phyloP scores from a whole-genome alignment of 1,284 basidiomycete genomes.

The Cryptococcus hybrid region DNA sequence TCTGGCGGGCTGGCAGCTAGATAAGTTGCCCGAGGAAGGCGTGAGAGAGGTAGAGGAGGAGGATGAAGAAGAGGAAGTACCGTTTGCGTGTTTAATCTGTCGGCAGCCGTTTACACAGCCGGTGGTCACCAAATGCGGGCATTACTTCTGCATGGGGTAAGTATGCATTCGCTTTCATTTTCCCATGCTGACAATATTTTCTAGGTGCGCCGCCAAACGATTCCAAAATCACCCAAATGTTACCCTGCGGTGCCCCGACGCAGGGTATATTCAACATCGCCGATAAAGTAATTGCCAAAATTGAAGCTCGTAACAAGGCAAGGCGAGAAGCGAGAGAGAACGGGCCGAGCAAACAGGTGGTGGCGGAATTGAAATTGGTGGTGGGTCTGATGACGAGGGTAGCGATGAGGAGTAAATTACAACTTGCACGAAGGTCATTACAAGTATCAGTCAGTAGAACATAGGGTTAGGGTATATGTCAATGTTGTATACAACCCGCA shows the following conservation, averaged over 20 bases:
- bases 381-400: slow-evolving; percentile 17
- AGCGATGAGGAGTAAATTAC: slow-evolving; percentile 1
- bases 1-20: slow-evolving; percentile 96
- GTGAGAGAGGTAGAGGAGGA: slow-evolving; percentile 51
- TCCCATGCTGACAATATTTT: background rate
- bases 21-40: slow-evolving; percentile 52
- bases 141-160: slow-evolving; percentile 86
- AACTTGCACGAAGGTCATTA: too few relatives aligned
- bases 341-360: slow-evolving; percentile 31
- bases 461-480: too few relatives aligned
- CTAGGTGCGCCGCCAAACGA: slow-evolving; percentile 82
- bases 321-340: slow-evolving; percentile 35
- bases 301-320: slow-evolving; percentile 45
- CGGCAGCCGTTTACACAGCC: slow-evolving; percentile 93
- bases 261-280: slow-evolving; percentile 72
- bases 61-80: slow-evolving; percentile 81
- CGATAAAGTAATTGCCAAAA: slow-evolving; percentile 50
- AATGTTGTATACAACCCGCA: background rate
- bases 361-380: slow-evolving; percentile 37
- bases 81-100: slow-evolving; percentile 96
- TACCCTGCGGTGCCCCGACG: slow-evolving; percentile 87
- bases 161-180: slow-evolving; percentile 15
- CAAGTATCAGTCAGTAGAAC: too few relatives aligned
- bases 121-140: slow-evolving; percentile 91
- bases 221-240: slow-evolving; percentile 92